phyloP scores from a whole-genome alignment of 805 yeast genomes.

The Candida sphagnicola region DNA sequence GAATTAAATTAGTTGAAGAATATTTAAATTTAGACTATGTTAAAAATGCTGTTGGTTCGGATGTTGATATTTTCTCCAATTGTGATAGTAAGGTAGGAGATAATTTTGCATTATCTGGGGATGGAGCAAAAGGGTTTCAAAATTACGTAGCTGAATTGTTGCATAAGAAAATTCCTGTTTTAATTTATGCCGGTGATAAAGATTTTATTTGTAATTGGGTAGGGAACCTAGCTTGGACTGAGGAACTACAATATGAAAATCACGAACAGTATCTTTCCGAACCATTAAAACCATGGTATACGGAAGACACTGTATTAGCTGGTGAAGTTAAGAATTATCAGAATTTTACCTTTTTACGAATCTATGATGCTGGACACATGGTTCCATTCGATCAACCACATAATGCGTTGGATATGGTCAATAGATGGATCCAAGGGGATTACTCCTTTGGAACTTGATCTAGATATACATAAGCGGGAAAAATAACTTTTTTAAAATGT shows the following conservation, averaged over 20 bases:
- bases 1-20: constrained; percentile 44
- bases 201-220: constrained; percentile 45
- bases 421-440: constrained; percentile 80
- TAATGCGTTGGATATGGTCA: constrained; percentile 72
- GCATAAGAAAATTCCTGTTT: constrained; percentile 36
- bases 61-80: constrained; percentile 39
- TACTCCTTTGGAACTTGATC: too few species aligned
- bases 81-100: constrained; percentile 48
- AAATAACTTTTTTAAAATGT: too few species aligned
- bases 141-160: constrained; percentile 46
- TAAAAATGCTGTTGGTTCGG: constrained; percentile 51
- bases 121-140: constrained; percentile 70
- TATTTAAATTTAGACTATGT: constrained; percentile 54
- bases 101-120: constrained; percentile 56
- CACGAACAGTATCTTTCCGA: constrained; percentile 16
- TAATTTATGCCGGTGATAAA: constrained; percentile 43
- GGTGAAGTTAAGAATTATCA: constrained; percentile 78
- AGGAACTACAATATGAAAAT: constrained; percentile 23
- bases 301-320: constrained; percentile 38
- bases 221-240: constrained; percentile 42
- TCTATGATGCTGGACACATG: constrained; percentile 94
- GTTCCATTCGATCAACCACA: constrained; percentile 89
- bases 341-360: constrained; percentile 74
- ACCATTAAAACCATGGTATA: constrained; percentile 37
- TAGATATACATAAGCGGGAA: too few species aligned